Base-by-base conservation (phyloP, 1,284 basidiomycete genomes). In the Papiliotrema terrestris region DNA sequence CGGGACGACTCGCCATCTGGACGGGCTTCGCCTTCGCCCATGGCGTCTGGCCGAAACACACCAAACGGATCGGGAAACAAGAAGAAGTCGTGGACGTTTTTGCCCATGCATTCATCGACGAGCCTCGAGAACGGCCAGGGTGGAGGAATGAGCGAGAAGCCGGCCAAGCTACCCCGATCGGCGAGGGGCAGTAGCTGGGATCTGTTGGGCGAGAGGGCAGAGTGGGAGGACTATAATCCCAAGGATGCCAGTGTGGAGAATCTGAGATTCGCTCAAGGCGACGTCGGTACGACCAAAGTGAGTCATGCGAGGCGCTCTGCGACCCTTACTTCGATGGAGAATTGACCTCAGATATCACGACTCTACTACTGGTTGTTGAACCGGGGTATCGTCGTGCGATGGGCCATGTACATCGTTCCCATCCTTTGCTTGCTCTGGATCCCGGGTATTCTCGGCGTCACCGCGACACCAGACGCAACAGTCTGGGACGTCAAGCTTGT, bases 351-450 rank as follows among this genome's bases (percentile, higher is more conserved):
- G 69, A 56, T 71, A 13, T 66, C 65, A 1, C 58, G 65, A 26
- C 59, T 87, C 3, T 90, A 89, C 73, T 81, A 86, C 62, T 90
- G 86, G 75, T 80, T 89, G n/a, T 66, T 90, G 49, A 86, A 86
- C 68, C 81, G 83, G 8, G 88, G 86, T 14, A 86, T 91, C 69
- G 79, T 90, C 49, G 85, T 88, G 19, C 83, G 90, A 46, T 92
- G 89, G 89, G 79, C 84, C 35, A 62, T 90, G 23, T 91, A 87
- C 77, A 88, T 91, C 66, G 69, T 90, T 20, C 89, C 89, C 2
- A 74, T 89, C 17, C 75, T 88, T 39, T 84, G 70, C 9, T 60
- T 90, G 8, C 69, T 91, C 1, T 91, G 88, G 88, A 87, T 82
- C 37, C 81, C 81, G 3, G 83, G 81, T 19, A 89, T 93, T 58